Evolutionary conservation across 768 basidiomycete genomes (phyloP).

Genomic region (Boletus bicolor): DNA sequence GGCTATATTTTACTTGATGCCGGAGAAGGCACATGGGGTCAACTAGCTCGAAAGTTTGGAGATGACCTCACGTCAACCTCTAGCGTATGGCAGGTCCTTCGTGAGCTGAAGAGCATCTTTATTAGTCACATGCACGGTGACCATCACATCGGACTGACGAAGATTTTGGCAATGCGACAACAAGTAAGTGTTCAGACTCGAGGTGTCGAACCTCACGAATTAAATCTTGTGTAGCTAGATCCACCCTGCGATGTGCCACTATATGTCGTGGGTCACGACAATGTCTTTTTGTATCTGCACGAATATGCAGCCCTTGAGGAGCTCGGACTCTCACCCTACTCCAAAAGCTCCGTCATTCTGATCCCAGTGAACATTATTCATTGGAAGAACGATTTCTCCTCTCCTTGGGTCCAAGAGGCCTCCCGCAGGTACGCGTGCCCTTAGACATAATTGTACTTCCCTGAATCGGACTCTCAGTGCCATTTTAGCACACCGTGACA

Average conservation of each 20-base stretch:
- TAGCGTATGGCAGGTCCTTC: slow-evolving; percentile 56
- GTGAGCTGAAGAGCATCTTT: slow-evolving; percentile 76
- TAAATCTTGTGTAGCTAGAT: slow-evolving; percentile 47
- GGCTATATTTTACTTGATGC: slow-evolving; percentile 82
- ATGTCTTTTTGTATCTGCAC: slow-evolving; percentile 61
- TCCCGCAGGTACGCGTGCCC: slow-evolving; percentile 3
- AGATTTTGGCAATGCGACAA: slow-evolving; percentile 67
- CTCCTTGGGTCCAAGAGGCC: slow-evolving; percentile 19
- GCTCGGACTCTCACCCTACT: slow-evolving; percentile 53
- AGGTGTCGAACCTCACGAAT: neutral
- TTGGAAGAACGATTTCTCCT: slow-evolving; percentile 38
- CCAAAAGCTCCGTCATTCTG: slow-evolving; percentile 50
- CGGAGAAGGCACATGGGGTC: slow-evolving; percentile 93
- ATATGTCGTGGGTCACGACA: slow-evolving; percentile 62
- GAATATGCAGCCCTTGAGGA: slow-evolving; percentile 74
- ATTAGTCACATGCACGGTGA: slow-evolving; percentile 91
- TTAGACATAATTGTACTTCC: neutral
- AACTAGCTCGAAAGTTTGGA: slow-evolving; percentile 77
- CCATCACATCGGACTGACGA: slow-evolving; percentile 82
- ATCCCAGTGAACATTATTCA: slow-evolving; percentile 57
- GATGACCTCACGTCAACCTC: slow-evolving; percentile 31
- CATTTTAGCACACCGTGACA: slow-evolving; percentile 35
- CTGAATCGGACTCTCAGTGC: slow-evolving; percentile 38
- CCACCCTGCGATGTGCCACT: slow-evolving; percentile 61
- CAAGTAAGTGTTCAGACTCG: slow-evolving; percentile 40